Evolutionary conservation across 1,284 basidiomycete species (phyloP), one percentile per base, ranked within the genome.

Genomic region (Tilletia caries): DNA sequence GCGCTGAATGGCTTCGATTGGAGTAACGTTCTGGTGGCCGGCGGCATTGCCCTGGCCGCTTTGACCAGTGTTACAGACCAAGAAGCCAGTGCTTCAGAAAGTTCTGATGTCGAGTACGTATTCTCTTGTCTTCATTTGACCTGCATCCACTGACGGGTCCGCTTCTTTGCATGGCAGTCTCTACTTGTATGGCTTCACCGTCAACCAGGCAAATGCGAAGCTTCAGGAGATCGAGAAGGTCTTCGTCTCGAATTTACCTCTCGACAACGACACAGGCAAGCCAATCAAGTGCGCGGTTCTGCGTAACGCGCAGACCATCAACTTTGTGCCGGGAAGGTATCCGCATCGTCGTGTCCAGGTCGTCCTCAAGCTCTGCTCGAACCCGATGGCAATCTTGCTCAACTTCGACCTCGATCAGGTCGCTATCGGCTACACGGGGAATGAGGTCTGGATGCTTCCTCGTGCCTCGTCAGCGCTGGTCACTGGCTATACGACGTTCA

Each of bases 381-480:
- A 37, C 23, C 71, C 72, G 18, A 60, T 65, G 32, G 71, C 70
- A 18, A 68, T 73, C 15, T 64, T 73, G 20, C 64, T 72, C 23
- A 73, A 73, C 65, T 73, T 73, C 52, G 72, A 73, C 41, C 58
- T 73, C 20, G 71, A 73, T 33, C 64, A 68, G 34, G 70, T 66
- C 65, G 72, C 64, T 0, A 54, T 70, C 8, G 71, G 44, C 33
- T 73, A 27, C 34, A 68, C 67, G 23, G 72, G 72, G 1, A 32
- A 41, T 20, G 68, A 73, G 23, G 68, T 72, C 15, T 73, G 66
- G 48, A 73, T 72, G 72, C 71, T 73, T 1, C 71, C 71, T 13
- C 68, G 72, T n/a, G 41, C 67, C 20, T 67, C 62, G 50, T 23
- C 71, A 20, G 71, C 71, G 29, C 67, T 72, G 12, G 34, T 70